Percentiles rank a stretch among this genome's conserved stretches.
Conservation (phyloP, 495 filamentous ascomycete species). For the Penicillium manginii region DNA sequence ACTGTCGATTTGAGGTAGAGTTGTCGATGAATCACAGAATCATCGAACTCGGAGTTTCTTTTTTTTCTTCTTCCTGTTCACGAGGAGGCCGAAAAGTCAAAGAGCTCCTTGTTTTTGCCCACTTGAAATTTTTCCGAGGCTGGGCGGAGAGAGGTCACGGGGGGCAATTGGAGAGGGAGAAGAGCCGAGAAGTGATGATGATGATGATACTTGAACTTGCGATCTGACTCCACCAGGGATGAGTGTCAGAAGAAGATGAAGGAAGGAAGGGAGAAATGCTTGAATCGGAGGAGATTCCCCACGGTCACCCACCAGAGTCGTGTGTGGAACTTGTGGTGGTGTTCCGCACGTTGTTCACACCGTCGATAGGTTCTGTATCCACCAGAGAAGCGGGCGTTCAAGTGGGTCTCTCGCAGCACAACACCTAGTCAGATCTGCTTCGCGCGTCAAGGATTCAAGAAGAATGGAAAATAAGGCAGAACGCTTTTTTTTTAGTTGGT, state of each 20-base stretch:
- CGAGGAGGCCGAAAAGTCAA: neutral
- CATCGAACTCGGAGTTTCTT: conserved; percentile 42
- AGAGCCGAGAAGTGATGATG: neutral
- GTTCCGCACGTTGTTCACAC: conserved; percentile 49
- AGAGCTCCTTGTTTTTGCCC: conserved; percentile 13
- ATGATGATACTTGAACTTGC: neutral
- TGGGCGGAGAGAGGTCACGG: conserved; percentile 25
- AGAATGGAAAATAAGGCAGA: conserved; percentile 18
- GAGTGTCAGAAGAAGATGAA: conserved; percentile 17
- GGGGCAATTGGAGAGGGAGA: conserved; percentile 22
- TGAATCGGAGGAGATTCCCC: conserved; percentile 48
- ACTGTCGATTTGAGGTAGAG: neutral
- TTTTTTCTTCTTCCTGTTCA: conserved; percentile 14
- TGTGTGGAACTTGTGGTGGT: conserved; percentile 50
- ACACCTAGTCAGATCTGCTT: conserved; percentile 48
- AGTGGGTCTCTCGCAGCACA: conserved; percentile 51
- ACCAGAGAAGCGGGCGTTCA: conserved; percentile 49
- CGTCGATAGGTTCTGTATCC: conserved; percentile 49
- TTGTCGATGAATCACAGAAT: conserved; percentile 46
- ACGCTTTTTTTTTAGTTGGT: neutral
- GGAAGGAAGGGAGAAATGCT: conserved; percentile 42
- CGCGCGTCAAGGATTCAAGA: conserved; percentile 28
- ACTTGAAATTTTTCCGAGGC: conserved; percentile 25
- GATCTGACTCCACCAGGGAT: conserved; percentile 26
- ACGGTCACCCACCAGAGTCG: conserved; percentile 50